Conservation (phyloP, 1,284 basidiomycete genomes). For the Marasmius fiardii region DNA sequence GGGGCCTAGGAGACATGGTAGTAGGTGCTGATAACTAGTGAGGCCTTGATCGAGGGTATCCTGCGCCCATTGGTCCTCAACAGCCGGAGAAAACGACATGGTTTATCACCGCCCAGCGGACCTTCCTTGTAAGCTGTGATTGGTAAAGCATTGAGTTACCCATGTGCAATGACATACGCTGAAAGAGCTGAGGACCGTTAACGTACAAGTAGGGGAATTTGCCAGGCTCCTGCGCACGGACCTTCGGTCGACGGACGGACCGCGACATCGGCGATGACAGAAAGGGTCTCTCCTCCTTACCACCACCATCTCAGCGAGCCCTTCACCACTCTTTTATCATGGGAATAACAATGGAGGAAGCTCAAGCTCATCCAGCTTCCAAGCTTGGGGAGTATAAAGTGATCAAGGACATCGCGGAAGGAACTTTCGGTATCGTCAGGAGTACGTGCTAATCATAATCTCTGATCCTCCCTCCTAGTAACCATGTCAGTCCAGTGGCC, state of each 20-base stretch:
- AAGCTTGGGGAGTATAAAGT: slow-evolving; percentile 81
- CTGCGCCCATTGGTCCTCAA: too few species aligned
- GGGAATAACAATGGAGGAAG: slow-evolving; percentile 19
- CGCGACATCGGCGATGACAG: background rate
- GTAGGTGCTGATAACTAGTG: too few species aligned
- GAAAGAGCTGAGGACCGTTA: too few species aligned
- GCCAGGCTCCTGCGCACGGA: background rate
- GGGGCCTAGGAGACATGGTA: too few species aligned
- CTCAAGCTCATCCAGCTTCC: slow-evolving; percentile 42
- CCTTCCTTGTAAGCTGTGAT: too few species aligned
- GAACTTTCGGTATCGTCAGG: slow-evolving; percentile 98
- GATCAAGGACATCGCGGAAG: slow-evolving; percentile 76
- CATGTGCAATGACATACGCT: too few species aligned
- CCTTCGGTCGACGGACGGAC: background rate
- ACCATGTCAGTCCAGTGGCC: slow-evolving; percentile 62
- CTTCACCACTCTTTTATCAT: background rate
- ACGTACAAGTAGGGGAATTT: too few species aligned
- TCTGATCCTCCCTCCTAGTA: slow-evolving; percentile 13
- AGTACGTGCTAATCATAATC: slow-evolving; percentile 54
- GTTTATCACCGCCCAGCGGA: too few species aligned
- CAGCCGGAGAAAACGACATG: background rate
- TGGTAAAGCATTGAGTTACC: too few species aligned
- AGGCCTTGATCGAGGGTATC: too few species aligned
- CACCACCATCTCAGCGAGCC: slow-evolving; percentile 5
- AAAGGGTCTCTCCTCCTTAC: background rate